A percentile compares a stretch with the other conserved stretches of the same genome.
phyloP scores from a whole-genome alignment of 2,329 filamentous ascomycete species.

The Niveomyces coronatus region DNA sequence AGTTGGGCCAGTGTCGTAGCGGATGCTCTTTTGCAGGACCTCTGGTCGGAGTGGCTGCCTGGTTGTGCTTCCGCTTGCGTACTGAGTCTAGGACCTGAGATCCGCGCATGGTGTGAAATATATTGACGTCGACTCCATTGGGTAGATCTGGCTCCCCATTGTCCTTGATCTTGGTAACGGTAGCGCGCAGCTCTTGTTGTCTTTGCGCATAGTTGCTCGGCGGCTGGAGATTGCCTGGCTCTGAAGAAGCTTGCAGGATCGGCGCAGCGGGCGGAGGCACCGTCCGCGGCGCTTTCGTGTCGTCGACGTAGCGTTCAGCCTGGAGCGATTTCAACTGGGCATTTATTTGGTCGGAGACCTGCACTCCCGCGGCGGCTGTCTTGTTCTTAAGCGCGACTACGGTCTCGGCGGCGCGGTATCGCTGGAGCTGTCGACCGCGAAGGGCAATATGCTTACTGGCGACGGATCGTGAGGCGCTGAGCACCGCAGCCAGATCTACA shows the following conservation, averaged over 20 bases:
- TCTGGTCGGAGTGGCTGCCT: constrained; percentile 10
- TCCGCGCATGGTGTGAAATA: constrained; percentile 37
- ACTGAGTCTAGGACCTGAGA: constrained; percentile 33
- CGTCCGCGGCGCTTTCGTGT: background rate
- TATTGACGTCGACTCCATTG: constrained; percentile 31
- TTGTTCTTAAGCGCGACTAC: constrained; percentile 23
- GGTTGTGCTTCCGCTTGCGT: constrained; percentile 13
- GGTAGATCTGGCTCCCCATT: constrained; percentile 27
- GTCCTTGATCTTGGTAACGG: constrained; percentile 10
- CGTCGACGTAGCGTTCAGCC: background rate
- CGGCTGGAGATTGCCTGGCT: background rate
- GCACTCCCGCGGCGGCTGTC: constrained; percentile 7
- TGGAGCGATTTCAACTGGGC: constrained; percentile 2
- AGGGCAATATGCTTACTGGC: constrained; percentile 53
- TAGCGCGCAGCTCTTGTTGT: constrained; percentile 2
- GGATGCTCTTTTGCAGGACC: constrained; percentile 26
- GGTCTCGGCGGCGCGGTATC: constrained; percentile 37
- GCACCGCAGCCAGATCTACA: constrained; percentile 60
- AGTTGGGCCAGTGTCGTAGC: constrained; percentile 23
- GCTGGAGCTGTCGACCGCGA: constrained; percentile 42
- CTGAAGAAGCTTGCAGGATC: background rate
- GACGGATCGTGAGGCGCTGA: constrained; percentile 59
- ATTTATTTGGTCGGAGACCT: background rate
- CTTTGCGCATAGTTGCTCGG: constrained; percentile 5
- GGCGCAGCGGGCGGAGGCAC: background rate